Base-by-base conservation (phyloP, 345 rosid species). In the Gossypium thurberi region DNA sequence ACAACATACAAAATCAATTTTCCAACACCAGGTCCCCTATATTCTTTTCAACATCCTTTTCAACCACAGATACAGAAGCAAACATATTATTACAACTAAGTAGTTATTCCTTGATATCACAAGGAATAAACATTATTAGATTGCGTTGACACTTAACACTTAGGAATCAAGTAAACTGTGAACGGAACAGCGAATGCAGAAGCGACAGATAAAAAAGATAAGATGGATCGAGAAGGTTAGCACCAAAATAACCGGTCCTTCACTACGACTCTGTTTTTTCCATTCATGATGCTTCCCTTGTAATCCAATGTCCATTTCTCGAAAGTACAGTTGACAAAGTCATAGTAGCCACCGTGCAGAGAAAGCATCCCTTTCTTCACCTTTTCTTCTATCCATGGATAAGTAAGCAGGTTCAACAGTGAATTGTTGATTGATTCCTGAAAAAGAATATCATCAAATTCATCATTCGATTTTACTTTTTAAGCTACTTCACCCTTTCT, bases 301-400 rank as follows among this genome's bases (percentile, higher is more conserved):
- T 91, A 87, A 77, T 95, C 97, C 61, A 96, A 79, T 0, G 98
- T 89, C 98, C 99, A 96, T 84, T 90, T 96, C 96, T 91, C 96
- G 50, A 93, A 96, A 2, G 97, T 78, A 79, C 98, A 93, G 78
- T 87, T 81, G 3, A 89, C 73, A 51, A 96, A 91, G 78, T 93
- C 81, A 62, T 96, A 96, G 84, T 96, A 96, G 55, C 98, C 95
- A 26, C 98, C 99, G 58, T 96, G 96, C 69, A 96, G 79, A 55
- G 87, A 82, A 57, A 96, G 82, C 21, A 70, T 77, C 17, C 91
- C 93, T 48, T 78, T 75, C 80, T 71, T 75, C 72, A 88, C 93
- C 75, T 81, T 93, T 77, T 92, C 99, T 82, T 91, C 89, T 65
- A 96, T 87, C 99, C 99, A 96, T 1, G 97, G 98, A 71, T 93